A percentile compares a stretch with the other conserved stretches of the same genome.
Conservation (phyloP, 2,329 filamentous ascomycete species). For the Monosporascus sp. region DNA sequence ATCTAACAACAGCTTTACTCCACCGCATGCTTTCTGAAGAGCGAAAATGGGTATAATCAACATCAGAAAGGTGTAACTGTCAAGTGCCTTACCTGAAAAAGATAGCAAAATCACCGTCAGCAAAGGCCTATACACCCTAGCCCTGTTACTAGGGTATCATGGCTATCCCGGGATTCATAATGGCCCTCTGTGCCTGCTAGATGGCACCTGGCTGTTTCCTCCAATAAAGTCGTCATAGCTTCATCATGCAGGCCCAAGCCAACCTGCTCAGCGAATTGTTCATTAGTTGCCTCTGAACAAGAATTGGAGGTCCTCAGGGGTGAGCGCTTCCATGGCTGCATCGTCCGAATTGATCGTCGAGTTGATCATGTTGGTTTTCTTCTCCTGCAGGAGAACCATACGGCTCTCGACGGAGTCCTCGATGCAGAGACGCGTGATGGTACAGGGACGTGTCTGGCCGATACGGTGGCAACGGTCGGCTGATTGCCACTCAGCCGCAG, state of each 20-base stretch:
- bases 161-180: neutral
- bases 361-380: slow-evolving; percentile 97
- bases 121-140: too few relatives aligned
- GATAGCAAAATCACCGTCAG: too few relatives aligned
- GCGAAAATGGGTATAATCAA: neutral
- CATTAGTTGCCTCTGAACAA: slow-evolving; percentile 69
- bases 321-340: slow-evolving; percentile 84
- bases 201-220: neutral
- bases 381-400: slow-evolving; percentile 94
- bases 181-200: neutral
- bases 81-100: too few relatives aligned
- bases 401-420: slow-evolving; percentile 95
- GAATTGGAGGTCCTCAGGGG: slow-evolving; percentile 90
- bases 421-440: slow-evolving; percentile 90
- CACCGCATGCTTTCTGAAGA: neutral
- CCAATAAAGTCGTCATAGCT: neutral
- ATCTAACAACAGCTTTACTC: neutral
- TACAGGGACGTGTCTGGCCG: slow-evolving; percentile 87
- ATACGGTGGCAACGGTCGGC: slow-evolving; percentile 93
- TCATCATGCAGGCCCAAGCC: neutral
- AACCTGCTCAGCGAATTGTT: neutral
- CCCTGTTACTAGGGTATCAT: too few relatives aligned
- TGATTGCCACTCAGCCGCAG: slow-evolving; percentile 99
- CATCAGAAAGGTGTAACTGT: neutral
- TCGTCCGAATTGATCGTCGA: slow-evolving; percentile 94